A percentile compares a stretch with the other conserved stretches of the same genome.
Conservation (phyloP, 768 basidiomycete species). For the Antrodiella citrinella region DNA sequence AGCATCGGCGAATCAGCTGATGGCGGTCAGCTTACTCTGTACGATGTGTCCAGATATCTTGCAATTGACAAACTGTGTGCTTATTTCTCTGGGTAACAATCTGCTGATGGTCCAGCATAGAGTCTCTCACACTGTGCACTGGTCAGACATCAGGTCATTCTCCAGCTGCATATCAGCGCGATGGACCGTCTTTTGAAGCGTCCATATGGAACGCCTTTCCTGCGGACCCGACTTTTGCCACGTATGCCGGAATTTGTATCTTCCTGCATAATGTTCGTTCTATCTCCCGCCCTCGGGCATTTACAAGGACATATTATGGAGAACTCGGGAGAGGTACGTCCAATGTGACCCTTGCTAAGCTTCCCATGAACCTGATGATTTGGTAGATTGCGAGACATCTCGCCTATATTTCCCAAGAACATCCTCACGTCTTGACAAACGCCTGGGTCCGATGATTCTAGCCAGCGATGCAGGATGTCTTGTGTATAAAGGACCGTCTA, state of each 20-base stretch:
- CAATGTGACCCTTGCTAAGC: not conserved
- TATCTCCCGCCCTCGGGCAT: not conserved
- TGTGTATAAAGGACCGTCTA: not conserved
- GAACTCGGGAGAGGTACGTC: not conserved
- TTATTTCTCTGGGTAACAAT: not conserved
- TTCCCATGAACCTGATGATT: conserved; percentile 1
- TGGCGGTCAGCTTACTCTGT: not conserved
- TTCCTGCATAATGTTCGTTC: not conserved
- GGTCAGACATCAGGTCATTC: too few species aligned
- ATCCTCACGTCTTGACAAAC: not conserved
- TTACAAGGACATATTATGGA: not conserved
- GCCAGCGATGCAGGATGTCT: not conserved
- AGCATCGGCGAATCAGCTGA: not conserved
- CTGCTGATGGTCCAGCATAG: not conserved
- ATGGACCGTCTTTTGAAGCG: not conserved
- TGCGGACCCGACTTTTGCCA: not conserved
- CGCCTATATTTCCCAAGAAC: too few species aligned
- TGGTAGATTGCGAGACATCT: not conserved
- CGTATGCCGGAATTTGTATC: not conserved
- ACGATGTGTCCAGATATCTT: not conserved
- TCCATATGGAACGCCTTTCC: not conserved
- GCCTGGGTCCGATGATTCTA: not conserved
- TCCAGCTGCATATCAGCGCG: too few species aligned
- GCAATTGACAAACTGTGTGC: not conserved
- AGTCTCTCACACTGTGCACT: too few species aligned